Percentiles rank a stretch among this genome's conserved stretches.
Conservation (phyloP, 768 basidiomycete genomes). For the Cytidiella melzeri region DNA sequence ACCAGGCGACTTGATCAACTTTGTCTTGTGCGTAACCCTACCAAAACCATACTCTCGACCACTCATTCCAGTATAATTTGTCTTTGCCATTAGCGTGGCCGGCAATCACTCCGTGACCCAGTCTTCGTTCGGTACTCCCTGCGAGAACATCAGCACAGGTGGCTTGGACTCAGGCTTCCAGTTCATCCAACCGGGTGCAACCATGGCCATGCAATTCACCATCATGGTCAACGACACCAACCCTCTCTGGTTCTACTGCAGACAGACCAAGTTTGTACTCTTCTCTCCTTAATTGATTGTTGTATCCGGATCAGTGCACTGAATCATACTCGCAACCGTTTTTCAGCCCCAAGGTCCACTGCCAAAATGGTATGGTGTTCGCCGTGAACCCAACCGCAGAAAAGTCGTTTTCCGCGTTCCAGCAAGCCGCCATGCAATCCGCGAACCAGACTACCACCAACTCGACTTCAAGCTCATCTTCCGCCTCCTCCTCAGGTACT, state of each 20-base stretch:
- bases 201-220: slow-evolving; percentile 30
- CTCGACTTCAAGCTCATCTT: neutral
- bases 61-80: too few species aligned
- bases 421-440: slow-evolving; percentile 20
- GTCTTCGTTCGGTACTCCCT: slow-evolving; percentile 17
- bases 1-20: slow-evolving; percentile 43
- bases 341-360: slow-evolving; percentile 32
- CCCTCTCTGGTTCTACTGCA: slow-evolving; percentile 58
- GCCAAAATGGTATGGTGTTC: slow-evolving; percentile 53
- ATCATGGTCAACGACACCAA: slow-evolving; percentile 40
- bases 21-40: slow-evolving; percentile 40
- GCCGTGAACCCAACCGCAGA: slow-evolving; percentile 43
- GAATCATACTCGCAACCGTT: neutral
- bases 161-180: slow-evolving; percentile 52
- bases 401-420: slow-evolving; percentile 42
- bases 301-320: too few species aligned
- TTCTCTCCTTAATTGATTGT: slow-evolving; percentile 10
- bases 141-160: slow-evolving; percentile 32
- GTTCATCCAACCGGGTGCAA: slow-evolving; percentile 26
- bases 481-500: neutral
- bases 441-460: slow-evolving; percentile 4
- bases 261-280: slow-evolving; percentile 34
- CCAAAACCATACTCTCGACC: neutral
- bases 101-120: slow-evolving; percentile 23
- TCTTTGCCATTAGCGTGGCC: slow-evolving; percentile 3